Conservation (phyloP, 495 filamentous ascomycete genomes). For the Lasiosphaeris hirsuta region DNA sequence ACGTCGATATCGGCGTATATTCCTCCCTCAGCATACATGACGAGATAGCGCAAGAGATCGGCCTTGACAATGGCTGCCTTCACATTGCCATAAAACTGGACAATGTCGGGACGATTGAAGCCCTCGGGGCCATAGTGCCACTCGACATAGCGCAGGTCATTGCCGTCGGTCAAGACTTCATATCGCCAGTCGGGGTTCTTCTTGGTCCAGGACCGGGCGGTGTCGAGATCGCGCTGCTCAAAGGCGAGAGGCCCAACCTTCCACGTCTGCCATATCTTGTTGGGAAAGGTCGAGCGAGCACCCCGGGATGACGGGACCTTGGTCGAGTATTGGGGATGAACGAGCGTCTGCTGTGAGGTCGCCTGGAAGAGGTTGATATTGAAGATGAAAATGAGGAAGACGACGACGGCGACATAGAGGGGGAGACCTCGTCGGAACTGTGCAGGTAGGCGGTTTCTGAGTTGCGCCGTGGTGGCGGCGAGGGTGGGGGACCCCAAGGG, state of each 20-base stretch:
- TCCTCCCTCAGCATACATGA: constrained; percentile 56
- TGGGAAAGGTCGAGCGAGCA: constrained; percentile 29
- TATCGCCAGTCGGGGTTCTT: constrained; percentile 60
- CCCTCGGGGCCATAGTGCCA: constrained; percentile 54
- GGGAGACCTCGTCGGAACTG: constrained; percentile 35
- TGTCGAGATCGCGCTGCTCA: constrained; percentile 50
- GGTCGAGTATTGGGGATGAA: constrained; percentile 1
- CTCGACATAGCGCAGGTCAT: constrained; percentile 57
- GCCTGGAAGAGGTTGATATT: constrained; percentile 39
- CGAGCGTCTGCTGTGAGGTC: constrained; percentile 19
- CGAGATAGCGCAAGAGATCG: constrained; percentile 57
- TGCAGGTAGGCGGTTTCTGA: constrained; percentile 35
- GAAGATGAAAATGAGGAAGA: constrained; percentile 40
- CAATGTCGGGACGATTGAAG: constrained; percentile 59
- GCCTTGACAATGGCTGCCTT: constrained; percentile 59
- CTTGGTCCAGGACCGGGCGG: constrained; percentile 54
- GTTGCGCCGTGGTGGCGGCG: constrained; percentile 32
- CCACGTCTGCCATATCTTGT: constrained; percentile 65
- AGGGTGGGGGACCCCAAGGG: constrained; percentile 38
- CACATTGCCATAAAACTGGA: constrained; percentile 53
- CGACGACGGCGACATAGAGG: constrained; percentile 32
- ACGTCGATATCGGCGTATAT: constrained; percentile 59
- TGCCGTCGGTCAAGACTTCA: constrained; percentile 62
- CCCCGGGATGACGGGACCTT: constrained; percentile 4
- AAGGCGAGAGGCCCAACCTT: constrained; percentile 58